These are phyloP conservation scores for Diophrys appendiculata DNA, from an alignment of 73 alveolate species.

Conservation along the genomic window DNA sequence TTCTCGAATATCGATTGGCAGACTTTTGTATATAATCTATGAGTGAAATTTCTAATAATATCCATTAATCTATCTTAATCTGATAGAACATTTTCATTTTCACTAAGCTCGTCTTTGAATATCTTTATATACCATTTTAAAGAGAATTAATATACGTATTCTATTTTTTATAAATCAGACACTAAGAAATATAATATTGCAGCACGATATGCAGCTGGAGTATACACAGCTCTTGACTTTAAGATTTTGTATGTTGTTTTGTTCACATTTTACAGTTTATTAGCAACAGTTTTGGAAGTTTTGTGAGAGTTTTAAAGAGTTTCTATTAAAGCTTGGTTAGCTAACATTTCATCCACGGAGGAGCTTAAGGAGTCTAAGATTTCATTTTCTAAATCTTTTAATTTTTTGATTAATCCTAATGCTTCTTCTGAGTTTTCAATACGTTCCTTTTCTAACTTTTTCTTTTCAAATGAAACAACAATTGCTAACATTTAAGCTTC, in stretches of 20 bases:
- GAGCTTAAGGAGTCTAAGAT: slow-evolving; percentile 42
- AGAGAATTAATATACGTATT: slow-evolving; percentile 97
- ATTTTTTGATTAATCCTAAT: slow-evolving; percentile 28
- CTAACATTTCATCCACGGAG: slow-evolving; percentile 79
- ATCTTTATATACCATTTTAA: slow-evolving; percentile 88
- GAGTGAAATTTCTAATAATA: slow-evolving; percentile 82
- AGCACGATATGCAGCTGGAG: slow-evolving; percentile 89
- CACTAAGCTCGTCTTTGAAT: slow-evolving; percentile 68
- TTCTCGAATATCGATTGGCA: slow-evolving; percentile 97
- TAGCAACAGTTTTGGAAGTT: slow-evolving; percentile 75
- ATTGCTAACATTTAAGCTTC: slow-evolving; percentile 99
- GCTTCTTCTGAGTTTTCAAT: slow-evolving; percentile 55
- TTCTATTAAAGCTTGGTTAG: slow-evolving; percentile 91
- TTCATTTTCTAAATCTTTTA: slow-evolving; percentile 49
- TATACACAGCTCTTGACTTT: slow-evolving; percentile 76
- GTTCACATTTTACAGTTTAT: slow-evolving; percentile 80
- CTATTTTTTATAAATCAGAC: slow-evolving; percentile 84
- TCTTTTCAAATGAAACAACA: slow-evolving; percentile 97
- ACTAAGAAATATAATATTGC: slow-evolving; percentile 78
- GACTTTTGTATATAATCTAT: slow-evolving; percentile 84
- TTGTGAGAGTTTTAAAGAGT: slow-evolving; percentile 86
- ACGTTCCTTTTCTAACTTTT: slow-evolving; percentile 80
- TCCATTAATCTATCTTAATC: slow-evolving; percentile 75
- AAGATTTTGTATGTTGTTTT: slow-evolving; percentile 85
- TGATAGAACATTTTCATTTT: slow-evolving; percentile 50